phyloP scores from a whole-genome alignment of 139 green algal species.

The Asterochloris sp. region DNA sequence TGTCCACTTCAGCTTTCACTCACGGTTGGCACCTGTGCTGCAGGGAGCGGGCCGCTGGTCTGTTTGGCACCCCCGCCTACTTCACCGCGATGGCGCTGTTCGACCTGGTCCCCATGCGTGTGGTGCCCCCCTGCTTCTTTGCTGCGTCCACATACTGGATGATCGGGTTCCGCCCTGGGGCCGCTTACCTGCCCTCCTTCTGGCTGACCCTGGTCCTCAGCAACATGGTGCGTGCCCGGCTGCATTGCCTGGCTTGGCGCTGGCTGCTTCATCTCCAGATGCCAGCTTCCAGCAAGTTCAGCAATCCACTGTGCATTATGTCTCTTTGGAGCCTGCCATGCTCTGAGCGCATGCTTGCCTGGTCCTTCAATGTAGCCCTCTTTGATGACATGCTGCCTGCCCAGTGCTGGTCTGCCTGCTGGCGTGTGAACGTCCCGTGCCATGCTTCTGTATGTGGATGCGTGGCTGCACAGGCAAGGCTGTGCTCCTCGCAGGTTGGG shows the following conservation, averaged over 20 bases:
- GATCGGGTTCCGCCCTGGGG: conserved; percentile 52
- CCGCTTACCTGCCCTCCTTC: conserved; percentile 23
- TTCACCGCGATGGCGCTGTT: conserved; percentile 60
- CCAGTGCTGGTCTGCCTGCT: too few species aligned
- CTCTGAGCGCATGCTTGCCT: too few species aligned
- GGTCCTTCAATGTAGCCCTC: too few species aligned
- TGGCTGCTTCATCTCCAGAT: too few species aligned
- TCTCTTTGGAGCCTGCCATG: too few species aligned
- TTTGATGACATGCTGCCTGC: too few species aligned
- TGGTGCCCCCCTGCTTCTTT: conserved; percentile 66
- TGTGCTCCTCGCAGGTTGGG: conserved; percentile 4
- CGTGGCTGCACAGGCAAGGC: too few species aligned
- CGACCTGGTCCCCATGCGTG: conserved; percentile 65
- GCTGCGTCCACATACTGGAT: conserved; percentile 47
- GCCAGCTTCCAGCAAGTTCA: too few species aligned
- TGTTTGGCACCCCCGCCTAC: conserved; percentile 60
- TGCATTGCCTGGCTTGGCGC: background rate
- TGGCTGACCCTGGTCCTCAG: conserved; percentile 39
- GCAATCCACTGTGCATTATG: too few species aligned
- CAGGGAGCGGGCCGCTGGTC: conserved; percentile 56
- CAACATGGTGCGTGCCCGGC: conserved; percentile 25
- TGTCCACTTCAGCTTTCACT: background rate
- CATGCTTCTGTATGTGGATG: too few species aligned
- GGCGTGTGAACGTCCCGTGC: too few species aligned
- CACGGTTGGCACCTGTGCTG: conserved; percentile 13